phyloP scores from a whole-genome alignment of 2,329 filamentous ascomycete genomes.

The Curvularia eragrostidis region DNA sequence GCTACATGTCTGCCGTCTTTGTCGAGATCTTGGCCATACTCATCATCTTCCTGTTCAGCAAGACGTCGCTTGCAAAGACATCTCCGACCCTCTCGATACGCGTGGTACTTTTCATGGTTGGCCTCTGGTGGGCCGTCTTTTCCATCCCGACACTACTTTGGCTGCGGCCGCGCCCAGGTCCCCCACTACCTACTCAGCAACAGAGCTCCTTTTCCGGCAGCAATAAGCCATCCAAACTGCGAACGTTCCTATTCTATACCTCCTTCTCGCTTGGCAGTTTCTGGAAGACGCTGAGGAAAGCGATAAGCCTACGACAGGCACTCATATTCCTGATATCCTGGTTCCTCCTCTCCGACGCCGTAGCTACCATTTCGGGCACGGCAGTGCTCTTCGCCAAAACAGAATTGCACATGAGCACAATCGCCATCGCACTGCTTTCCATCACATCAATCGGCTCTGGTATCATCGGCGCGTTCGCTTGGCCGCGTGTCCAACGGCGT shows the following conservation, averaged over 20 bases:
- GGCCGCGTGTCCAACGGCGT: conserved; percentile 75
- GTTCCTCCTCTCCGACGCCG: conserved; percentile 91
- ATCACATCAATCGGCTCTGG: conserved; percentile 86
- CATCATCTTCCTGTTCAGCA: conserved; percentile 66
- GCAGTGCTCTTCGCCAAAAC: conserved; percentile 94
- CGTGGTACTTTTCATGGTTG: conserved; percentile 80
- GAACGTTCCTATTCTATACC: conserved; percentile 69
- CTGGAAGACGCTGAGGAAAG: conserved; percentile 76
- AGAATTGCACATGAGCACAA: conserved; percentile 83
- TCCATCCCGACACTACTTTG: conserved; percentile 84
- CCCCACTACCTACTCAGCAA: conserved; percentile 64
- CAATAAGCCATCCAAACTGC: conserved; percentile 17
- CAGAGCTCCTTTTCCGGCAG: conserved; percentile 11
- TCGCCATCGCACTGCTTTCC: conserved; percentile 84
- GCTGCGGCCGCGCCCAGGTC: conserved; percentile 83
- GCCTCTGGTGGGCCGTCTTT: conserved; percentile 87
- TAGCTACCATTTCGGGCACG: conserved; percentile 92
- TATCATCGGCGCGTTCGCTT: conserved; percentile 85
- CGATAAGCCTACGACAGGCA: conserved; percentile 72
- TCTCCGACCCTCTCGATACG: conserved; percentile 83
- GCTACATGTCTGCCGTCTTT: conserved; percentile 82
- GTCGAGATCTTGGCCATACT: conserved; percentile 79
- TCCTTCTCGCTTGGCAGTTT: conserved; percentile 81
- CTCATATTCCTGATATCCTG: conserved; percentile 79
- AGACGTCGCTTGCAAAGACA: conserved; percentile 57